Percentiles rank a stretch among this genome's conserved stretches.
Conservation (phyloP, 495 filamentous ascomycete species). For the Penicillium lividum region DNA sequence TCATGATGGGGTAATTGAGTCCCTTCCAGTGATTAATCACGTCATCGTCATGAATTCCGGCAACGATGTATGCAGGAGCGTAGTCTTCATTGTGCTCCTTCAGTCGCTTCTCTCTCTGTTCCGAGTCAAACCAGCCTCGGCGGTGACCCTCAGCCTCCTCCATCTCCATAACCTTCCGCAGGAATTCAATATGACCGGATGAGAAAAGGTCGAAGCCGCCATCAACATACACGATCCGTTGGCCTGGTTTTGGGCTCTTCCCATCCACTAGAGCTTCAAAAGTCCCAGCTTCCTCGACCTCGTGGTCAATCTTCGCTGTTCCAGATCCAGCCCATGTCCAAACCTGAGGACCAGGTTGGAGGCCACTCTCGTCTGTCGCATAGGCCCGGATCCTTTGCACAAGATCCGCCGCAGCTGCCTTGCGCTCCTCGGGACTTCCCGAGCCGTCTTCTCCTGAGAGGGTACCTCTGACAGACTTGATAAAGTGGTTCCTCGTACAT, state of each 20-base stretch:
- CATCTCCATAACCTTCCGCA: slow-evolving; percentile 67
- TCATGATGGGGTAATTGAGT: slow-evolving; percentile 99
- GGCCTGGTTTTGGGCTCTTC: slow-evolving; percentile 64
- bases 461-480: slow-evolving; percentile 67
- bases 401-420: slow-evolving; percentile 60
- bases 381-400: slow-evolving; percentile 75
- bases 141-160: slow-evolving; percentile 67
- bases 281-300: slow-evolving; percentile 51
- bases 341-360: slow-evolving; percentile 70
- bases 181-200: slow-evolving; percentile 93
- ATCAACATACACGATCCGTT: slow-evolving; percentile 90
- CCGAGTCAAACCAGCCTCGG: slow-evolving; percentile 72
- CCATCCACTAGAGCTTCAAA: slow-evolving; percentile 70
- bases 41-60: slow-evolving; percentile 89
- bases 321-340: slow-evolving; percentile 70
- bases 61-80: slow-evolving; percentile 79
- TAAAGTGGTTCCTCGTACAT: slow-evolving; percentile 86
- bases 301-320: slow-evolving; percentile 52
- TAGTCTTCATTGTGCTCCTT: slow-evolving; percentile 67
- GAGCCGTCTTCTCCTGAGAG: slow-evolving; percentile 72
- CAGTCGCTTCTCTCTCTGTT: slow-evolving; percentile 59
- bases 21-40: slow-evolving; percentile 96
- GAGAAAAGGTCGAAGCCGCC: slow-evolving; percentile 98
- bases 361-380: slow-evolving; percentile 78
- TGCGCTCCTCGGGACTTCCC: slow-evolving; percentile 65